Evolutionary conservation across 2,329 filamentous ascomycete species (phyloP).

Genomic region (Fusarium fujikuroi): DNA sequence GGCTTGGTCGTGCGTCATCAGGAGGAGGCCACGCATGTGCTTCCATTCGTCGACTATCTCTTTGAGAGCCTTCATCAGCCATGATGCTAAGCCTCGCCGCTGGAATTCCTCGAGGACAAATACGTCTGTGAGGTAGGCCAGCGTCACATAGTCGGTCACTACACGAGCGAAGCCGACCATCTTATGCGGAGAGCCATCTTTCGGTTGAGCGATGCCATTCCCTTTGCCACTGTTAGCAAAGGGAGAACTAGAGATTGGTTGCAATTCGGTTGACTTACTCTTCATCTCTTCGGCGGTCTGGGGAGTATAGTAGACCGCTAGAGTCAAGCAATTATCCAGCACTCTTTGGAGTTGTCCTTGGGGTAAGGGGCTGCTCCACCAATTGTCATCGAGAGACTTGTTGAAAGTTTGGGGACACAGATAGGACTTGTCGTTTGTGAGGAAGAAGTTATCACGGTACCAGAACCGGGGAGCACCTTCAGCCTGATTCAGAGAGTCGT

Average conservation of each 20-base stretch:
- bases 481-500: constrained; percentile 41
- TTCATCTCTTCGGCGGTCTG: constrained; percentile 54
- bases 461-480: constrained; percentile 55
- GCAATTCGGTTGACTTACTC: constrained; percentile 42
- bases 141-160: constrained; percentile 76
- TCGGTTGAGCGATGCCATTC: constrained; percentile 47
- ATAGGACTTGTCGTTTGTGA: constrained; percentile 69
- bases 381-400: constrained; percentile 65
- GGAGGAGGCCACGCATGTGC: constrained; percentile 67
- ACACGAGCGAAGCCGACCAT: constrained; percentile 61
- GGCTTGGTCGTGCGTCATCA: constrained; percentile 60
- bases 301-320: constrained; percentile 65
- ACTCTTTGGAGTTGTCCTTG: constrained; percentile 60
- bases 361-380: constrained; percentile 68
- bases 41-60: constrained; percentile 67
- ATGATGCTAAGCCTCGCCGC: constrained; percentile 70
- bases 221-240: constrained; percentile 39
- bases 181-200: constrained; percentile 46
- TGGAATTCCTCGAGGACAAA: constrained; percentile 71
- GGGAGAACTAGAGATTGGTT: not conserved
- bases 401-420: constrained; percentile 66
- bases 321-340: constrained; percentile 67
- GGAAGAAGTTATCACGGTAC: constrained; percentile 65
- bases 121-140: constrained; percentile 75
- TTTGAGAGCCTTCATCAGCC: constrained; percentile 70